Evolutionary conservation across 2,329 filamentous ascomycete genomes (phyloP), one percentile per base, ranked within the genome.

Genomic region (Fusarium proliferatum): DNA sequence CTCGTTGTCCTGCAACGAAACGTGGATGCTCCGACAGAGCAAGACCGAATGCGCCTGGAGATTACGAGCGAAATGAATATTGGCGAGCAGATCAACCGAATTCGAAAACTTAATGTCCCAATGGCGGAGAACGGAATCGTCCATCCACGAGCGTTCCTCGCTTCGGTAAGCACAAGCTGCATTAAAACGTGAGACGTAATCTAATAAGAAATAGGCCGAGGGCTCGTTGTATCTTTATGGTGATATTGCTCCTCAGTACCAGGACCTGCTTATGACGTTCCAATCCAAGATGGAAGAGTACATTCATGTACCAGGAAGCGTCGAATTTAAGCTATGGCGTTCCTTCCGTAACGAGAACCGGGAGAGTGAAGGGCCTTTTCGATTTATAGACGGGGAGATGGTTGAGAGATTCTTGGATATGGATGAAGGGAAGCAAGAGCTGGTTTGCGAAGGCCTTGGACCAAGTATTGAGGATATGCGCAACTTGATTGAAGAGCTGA

Each of bases 371-470:
- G 94, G 92, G 43, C 96, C 96, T 0, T 93, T 90, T 78, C 88
- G 96, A 3, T 98, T 98, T 77, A 89, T 99, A 17, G 96, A 99
- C 78, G 96, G 96, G 1, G 96, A 98, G 80, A 86, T 98, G 77
- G 87, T 99, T 17, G 96, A 98, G 83, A 84, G 90, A 58, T 98
- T 98, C 79, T 82, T 98, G 74, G 91, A 95, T 72, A 85, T 93
- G 71, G 86, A 88, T 51, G 90, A 92, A 62, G 84, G 85, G 42
- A 83, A 83, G 45, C 90, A 91, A 82, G 84, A 83, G 74, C 80
- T 83, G 61, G 84, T 88, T 56, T 90, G 85, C 64, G 80, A 86
- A 80, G 90, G 85, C 55, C 86, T 87, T 73, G 92, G 85, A 61
- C 91, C 85, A 71, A 89, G 85, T 85, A 81, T 94, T 72, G 87